Percentiles rank a stretch among this genome's conserved stretches.
Evolutionary conservation across 148 eudicot species (phyloP).

Genomic region (Gaultheria prostrata): DNA sequence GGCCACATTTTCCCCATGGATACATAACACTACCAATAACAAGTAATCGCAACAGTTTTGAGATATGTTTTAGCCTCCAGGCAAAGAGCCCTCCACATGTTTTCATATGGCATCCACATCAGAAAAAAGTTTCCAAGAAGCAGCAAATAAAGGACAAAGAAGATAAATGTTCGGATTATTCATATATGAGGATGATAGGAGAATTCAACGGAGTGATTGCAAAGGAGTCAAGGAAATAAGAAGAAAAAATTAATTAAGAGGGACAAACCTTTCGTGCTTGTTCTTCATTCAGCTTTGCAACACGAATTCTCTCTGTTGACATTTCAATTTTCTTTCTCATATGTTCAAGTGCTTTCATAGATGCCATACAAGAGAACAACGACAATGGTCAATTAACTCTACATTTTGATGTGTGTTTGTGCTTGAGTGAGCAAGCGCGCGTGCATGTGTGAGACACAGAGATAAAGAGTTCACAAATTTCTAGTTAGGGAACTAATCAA

Average conservation of each 20-base stretch:
- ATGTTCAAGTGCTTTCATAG: conserved; percentile 72
- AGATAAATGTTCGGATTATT: background rate
- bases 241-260: background rate
- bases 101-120: background rate
- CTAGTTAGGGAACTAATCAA: background rate
- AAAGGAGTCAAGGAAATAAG: background rate
- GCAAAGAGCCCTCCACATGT: background rate
- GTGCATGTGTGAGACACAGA: background rate
- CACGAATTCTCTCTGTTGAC: conserved; percentile 72
- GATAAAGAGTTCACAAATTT: background rate
- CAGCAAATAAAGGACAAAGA: background rate
- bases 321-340: conserved; percentile 89
- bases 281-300: conserved; percentile 81
- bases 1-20: conserved; percentile 1
- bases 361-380: conserved; percentile 5
- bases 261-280: conserved; percentile 65
- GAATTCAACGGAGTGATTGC: background rate
- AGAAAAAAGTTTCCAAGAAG: background rate
- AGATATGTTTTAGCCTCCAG: background rate
- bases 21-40: background rate
- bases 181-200: background rate
- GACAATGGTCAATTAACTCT: conserved; percentile 1
- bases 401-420: background rate
- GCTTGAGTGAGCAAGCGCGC: background rate
- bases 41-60: background rate